Base-by-base conservation (phyloP, 2,329 filamentous ascomycete species). In the Tothia fuscella region DNA sequence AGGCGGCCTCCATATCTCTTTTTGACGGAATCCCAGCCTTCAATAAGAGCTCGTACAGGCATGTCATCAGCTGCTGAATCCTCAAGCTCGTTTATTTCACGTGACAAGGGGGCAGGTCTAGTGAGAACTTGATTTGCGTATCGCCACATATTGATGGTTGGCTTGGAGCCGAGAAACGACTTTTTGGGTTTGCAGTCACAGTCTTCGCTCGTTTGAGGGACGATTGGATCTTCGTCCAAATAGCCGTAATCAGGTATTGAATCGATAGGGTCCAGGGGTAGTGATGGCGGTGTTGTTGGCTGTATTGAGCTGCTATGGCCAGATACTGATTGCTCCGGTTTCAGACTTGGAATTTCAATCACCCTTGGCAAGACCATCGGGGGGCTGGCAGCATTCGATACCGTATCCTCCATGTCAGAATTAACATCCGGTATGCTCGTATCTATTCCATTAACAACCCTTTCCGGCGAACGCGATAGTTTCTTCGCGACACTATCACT, bases 41-140 rank as follows among this genome's bases (percentile, higher is more conserved):
- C 34, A 6, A 32, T 28, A n/a, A 43, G 31, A 13, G 41, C 41
- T 16, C 41, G 34, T 12, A 43, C 41, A n/a, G 41, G 41, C 19
- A 21, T 29, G 21, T 43, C 41, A 6, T 39, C 25, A 13, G 36
- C 41, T 14, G 39, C 20, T 3, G 35, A 16, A n/a, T 43, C 41
- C 26, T 43, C 41, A 14, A 43, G 19, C 10, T 24, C 14, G n/a
- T 28, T 32, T 6, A 28, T 24, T 7, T 40, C 37, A 17, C 33
- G 40, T 28, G 20, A 20, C 7, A 42, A n/a, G 13, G 24, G 19
- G 22, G 14, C n/a, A 36, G 31, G 31, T 24, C 28, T 16, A 10
- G 31, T 30, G 14, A 42, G 22, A 10, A 30, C 32, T 29, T 42
- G 21, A n/a, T 37, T 42, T 1, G 40, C 32, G 30, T 26, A 37